Base-by-base conservation (phyloP, 1,284 basidiomycete genomes). In the Singerocomus inundabilis region DNA sequence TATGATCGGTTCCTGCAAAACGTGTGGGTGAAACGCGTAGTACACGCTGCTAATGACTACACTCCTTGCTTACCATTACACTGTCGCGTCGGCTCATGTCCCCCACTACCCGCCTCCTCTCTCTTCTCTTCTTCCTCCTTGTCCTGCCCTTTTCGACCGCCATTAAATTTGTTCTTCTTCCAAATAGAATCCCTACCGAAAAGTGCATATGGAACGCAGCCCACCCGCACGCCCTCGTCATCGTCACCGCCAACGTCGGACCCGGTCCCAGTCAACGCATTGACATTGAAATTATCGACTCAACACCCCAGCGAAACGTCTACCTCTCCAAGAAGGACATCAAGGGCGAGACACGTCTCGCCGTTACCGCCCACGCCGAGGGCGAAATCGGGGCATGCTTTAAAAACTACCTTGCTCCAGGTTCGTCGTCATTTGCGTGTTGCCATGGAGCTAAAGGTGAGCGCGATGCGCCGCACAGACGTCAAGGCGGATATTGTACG, bases 361-460 rank as follows among this genome's bases (percentile, higher is more conserved):
- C 96, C 5, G 82, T 99, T 60, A 99, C 96, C 15, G 89, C 94
- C 12, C 96, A 98, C 70, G 81, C 85, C 29, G 90, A 95, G 45
- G 94, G 92, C 3, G 94, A 99, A 65, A 83, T 99, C 6, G 96
- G 96, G 1, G 93, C 98, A 2, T 99, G 96, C 74, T 84, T 99
- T 66, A 88, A 76, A 67, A 98, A 98, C 67, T 75, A 79, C 44
- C 64, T 93, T 46, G 81, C 86, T 43, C 71, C 78, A 48, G 76
- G 91, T 93, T 58, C 58, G 87, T 81, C n/a, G 24, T 36, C 35
- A 2, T 7, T 16, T 8, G 39, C 12, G 7, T 35, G 4, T 10
- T 6, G 2, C 13, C 29, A 26, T 34, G 15, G n/a, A 25, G 21
- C 37, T 39, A 37, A 31, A 24, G 33, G 51, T 26, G 32, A 16